Evolutionary conservation across 106 monocot genomes (phyloP).

Genomic region (Alisma plantagoaquatica): DNA sequence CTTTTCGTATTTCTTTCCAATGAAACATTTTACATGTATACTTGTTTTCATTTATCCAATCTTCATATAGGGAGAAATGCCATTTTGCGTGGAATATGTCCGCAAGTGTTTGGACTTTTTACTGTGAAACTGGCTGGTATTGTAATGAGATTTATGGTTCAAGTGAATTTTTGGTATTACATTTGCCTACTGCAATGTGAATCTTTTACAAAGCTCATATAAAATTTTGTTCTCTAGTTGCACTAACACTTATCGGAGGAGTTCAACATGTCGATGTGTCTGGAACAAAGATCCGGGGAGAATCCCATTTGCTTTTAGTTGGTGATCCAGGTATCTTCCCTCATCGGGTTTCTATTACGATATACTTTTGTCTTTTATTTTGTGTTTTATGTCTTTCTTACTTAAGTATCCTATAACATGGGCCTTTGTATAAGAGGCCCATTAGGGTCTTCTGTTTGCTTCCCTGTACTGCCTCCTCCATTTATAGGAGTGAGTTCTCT

Average conservation of each 20-base stretch:
- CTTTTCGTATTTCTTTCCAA: background rate
- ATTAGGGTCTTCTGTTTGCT: no score
- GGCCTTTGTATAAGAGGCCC: no score
- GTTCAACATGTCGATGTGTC: slow-evolving; percentile 94
- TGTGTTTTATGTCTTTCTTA: no score
- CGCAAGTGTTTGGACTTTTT: slow-evolving; percentile 94
- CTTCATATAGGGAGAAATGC: slow-evolving; percentile 72
- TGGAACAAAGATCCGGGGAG: slow-evolving; percentile 94
- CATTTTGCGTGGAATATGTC: slow-evolving; percentile 88
- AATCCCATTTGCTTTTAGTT: slow-evolving; percentile 96
- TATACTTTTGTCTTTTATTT: no score
- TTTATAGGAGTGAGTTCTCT: no score
- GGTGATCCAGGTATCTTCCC: slow-evolving; percentile 99
- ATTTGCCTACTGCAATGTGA: background rate
- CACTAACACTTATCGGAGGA: slow-evolving; percentile 89
- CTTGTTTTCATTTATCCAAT: background rate
- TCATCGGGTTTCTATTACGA: no score
- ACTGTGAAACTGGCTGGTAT: slow-evolving; percentile 89
- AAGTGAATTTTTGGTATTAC: background rate
- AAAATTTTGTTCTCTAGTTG: slow-evolving; percentile 42
- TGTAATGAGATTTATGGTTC: background rate
- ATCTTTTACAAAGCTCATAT: background rate
- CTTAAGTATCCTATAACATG: no score
- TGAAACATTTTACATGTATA: background rate
- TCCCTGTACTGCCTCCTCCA: no score